Conservation (phyloP, 768 basidiomycete species). For the Tricholoma sp. region DNA sequence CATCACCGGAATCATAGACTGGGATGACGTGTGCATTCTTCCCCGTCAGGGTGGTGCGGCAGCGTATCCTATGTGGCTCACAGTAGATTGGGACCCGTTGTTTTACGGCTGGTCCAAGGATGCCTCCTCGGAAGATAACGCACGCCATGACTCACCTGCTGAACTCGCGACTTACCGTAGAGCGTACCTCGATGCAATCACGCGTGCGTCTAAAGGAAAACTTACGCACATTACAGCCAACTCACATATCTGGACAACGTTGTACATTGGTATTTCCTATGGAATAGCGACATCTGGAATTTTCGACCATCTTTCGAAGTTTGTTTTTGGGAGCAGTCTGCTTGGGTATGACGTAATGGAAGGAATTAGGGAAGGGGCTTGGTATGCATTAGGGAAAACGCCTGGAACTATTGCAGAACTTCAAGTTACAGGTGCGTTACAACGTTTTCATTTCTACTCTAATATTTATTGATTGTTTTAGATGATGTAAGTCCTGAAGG, state of each 20-base stretch:
- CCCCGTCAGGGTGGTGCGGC: slow-evolving; percentile 18
- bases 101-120: slow-evolving; percentile 11
- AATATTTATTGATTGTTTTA: background rate
- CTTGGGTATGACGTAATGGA: background rate
- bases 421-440: background rate
- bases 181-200: background rate
- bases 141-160: background rate
- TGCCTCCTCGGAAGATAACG: background rate
- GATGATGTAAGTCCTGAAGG: background rate
- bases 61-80: slow-evolving; percentile 22
- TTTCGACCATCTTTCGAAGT: background rate
- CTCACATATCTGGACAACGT: background rate
- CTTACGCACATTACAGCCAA: background rate
- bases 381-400: background rate
- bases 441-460: background rate
- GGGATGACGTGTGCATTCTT: slow-evolving; percentile 15
- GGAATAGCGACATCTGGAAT: background rate
- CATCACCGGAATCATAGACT: slow-evolving; percentile 22
- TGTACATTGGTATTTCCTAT: background rate
- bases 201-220: background rate
- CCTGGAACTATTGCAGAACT: background rate
- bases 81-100: slow-evolving; percentile 19
- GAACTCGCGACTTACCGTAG: background rate
- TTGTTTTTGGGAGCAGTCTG: background rate
- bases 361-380: background rate